Conservation (phyloP, 441 rosid species). For the Hura crepitans region DNA sequence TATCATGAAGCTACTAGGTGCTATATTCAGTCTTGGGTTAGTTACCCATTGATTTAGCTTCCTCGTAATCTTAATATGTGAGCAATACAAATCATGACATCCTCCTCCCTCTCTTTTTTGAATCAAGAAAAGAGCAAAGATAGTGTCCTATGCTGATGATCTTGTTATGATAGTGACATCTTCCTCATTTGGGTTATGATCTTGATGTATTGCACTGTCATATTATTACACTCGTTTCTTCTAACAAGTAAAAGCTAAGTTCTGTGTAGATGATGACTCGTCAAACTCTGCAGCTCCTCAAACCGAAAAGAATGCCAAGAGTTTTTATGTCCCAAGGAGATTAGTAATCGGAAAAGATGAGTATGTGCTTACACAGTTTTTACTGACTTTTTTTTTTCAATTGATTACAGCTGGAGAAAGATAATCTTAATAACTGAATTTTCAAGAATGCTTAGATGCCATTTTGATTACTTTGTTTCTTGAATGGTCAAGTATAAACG, state of each 20-base stretch:
- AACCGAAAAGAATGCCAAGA: constrained; percentile 45
- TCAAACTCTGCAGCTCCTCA: constrained; percentile 34
- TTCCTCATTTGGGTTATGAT: background rate
- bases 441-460: background rate
- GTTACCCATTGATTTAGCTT: background rate
- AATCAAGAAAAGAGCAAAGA: background rate
- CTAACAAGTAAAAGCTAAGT: constrained; percentile 16
- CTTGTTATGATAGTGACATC: too few species aligned
- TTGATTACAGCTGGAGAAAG: background rate
- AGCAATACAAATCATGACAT: background rate
- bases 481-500: background rate
- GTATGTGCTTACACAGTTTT: constrained; percentile 39
- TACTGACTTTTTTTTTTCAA: background rate
- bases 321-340: constrained; percentile 75
- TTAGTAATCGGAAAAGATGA: constrained; percentile 85
- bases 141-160: too few species aligned
- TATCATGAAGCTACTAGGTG: background rate
- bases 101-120: background rate
- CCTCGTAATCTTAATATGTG: background rate
- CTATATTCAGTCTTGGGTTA: background rate
- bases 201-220: background rate
- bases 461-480: background rate
- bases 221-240: constrained; percentile 5
- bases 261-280: constrained; percentile 51
- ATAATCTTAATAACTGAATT: background rate